Evolutionary conservation across 176 grass and related monocot genomes (phyloP).

Genomic region (Cocos nucifera): DNA sequence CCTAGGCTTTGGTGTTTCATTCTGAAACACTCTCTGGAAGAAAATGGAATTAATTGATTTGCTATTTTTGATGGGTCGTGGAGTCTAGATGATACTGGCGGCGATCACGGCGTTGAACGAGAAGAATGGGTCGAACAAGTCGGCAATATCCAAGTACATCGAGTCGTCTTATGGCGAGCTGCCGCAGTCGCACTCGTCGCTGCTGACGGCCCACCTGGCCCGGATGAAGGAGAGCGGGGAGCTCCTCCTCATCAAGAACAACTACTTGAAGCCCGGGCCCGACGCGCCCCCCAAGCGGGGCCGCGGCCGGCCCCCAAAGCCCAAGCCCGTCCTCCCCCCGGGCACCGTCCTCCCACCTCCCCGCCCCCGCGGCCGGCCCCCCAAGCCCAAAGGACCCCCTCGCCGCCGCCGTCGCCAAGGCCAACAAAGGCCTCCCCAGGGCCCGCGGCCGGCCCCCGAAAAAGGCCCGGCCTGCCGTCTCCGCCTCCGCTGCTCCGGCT

Average conservation of each 20-base stretch:
- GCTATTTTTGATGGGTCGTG: neutral
- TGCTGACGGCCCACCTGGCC: constrained; percentile 49
- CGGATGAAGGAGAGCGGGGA: constrained; percentile 65
- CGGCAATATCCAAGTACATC: constrained; percentile 62
- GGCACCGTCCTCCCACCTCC: constrained; percentile 4
- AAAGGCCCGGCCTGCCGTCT: constrained; percentile 21
- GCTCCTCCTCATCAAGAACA: constrained; percentile 39
- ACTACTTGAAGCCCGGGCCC: constrained; percentile 37
- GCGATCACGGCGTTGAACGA: constrained; percentile 43
- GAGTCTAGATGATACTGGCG: constrained; percentile 64
- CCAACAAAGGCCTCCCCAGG: constrained; percentile 34
- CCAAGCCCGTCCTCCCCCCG: neutral
- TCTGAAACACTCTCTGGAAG: too few species aligned
- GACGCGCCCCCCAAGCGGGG: constrained; percentile 61
- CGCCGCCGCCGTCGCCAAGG: constrained; percentile 28
- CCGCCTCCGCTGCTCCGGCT: neutral
- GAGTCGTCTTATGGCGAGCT: constrained; percentile 38
- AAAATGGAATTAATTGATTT: too few species aligned
- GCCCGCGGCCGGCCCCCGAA: constrained; percentile 46
- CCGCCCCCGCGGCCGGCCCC: constrained; percentile 15
- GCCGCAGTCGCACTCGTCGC: constrained; percentile 26
- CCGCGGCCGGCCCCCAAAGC: constrained; percentile 60
- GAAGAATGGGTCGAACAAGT: constrained; percentile 42
- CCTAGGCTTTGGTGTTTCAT: too few species aligned
- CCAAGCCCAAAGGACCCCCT: constrained; percentile 50